A percentile compares a stretch with the other conserved stretches of the same genome.
These are phyloP conservation scores for Pleurozium schreberi DNA, from an alignment of 225 moss, liverwort and hornwort species.

Conservation along the genomic window DNA sequence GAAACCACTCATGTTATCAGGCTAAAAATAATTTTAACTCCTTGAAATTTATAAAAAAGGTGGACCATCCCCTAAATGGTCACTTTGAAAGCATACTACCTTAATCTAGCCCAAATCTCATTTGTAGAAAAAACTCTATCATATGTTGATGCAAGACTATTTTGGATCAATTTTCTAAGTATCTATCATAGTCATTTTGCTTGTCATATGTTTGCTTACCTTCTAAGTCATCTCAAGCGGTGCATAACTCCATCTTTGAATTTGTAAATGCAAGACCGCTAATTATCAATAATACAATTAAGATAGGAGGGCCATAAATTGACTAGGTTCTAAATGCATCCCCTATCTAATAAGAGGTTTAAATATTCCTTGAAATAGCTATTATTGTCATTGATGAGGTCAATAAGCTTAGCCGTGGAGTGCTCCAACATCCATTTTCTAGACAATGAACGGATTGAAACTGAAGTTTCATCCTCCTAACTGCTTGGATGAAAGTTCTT, in stretches of 20 bases:
- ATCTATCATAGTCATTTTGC: not conserved
- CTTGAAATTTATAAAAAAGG: no score
- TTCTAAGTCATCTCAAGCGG: not conserved
- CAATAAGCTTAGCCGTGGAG: not conserved
- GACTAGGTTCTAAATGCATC: accelerated
- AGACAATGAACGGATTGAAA: no score
- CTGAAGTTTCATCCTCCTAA: no score
- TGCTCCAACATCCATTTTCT: no score
- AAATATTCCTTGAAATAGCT: not conserved
- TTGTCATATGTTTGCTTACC: not conserved
- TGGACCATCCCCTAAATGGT: no score
- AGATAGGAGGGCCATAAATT: not conserved
- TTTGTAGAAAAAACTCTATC: not conserved
- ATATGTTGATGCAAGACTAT: not conserved
- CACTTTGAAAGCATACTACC: no score
- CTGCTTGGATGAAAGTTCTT: no score
- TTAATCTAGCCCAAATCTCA: not conserved
- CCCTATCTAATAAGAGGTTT: accelerated
- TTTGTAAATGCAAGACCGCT: accelerated
- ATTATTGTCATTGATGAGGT: not conserved
- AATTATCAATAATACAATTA: not conserved
- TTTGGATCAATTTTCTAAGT: accelerated
- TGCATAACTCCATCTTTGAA: not conserved
- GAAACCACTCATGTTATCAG: no score
- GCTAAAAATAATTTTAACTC: no score